Evolutionary conservation across 2,329 filamentous ascomycete species (phyloP).

Genomic region (Fusarium fujikuroi): DNA sequence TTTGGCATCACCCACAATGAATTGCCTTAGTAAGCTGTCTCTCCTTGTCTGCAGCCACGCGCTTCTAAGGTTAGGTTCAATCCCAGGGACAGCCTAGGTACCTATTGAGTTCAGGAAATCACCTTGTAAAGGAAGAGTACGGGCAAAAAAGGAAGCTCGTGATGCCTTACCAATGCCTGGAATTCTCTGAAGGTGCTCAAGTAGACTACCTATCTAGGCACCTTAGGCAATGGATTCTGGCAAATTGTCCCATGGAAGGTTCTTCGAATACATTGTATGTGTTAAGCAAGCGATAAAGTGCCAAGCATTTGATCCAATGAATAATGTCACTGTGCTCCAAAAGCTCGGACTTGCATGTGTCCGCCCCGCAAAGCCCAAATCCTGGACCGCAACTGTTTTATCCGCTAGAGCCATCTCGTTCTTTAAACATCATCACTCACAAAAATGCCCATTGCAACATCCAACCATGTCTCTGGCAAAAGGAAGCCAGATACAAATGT

Average conservation of each 20-base stretch:
- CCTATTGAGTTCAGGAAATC: neutral
- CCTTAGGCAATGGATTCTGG: neutral
- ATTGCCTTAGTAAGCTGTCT: neutral
- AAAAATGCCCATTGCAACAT: conserved; percentile 30
- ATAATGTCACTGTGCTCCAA: neutral
- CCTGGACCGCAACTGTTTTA: conserved; percentile 37
- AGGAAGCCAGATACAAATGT: conserved; percentile 25
- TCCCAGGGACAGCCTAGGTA: neutral
- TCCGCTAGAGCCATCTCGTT: conserved; percentile 8
- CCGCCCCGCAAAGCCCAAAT: conserved; percentile 32
- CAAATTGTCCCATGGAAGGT: neutral
- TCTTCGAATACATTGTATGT: neutral
- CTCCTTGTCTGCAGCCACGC: conserved; percentile 13
- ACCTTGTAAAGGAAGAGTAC: neutral
- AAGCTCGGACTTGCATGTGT: conserved; percentile 13
- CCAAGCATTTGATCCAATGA: neutral
- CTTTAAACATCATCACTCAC: conserved; percentile 9
- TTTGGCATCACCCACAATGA: neutral
- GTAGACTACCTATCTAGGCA: neutral
- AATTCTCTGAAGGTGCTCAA: neutral
- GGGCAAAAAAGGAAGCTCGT: neutral
- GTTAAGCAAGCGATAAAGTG: neutral
- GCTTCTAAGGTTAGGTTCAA: neutral
- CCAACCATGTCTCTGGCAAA: conserved; percentile 25
- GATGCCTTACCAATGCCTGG: neutral